Evolutionary conservation across 2,329 filamentous ascomycete species (phyloP).

Genomic region (Apiospora marii): DNA sequence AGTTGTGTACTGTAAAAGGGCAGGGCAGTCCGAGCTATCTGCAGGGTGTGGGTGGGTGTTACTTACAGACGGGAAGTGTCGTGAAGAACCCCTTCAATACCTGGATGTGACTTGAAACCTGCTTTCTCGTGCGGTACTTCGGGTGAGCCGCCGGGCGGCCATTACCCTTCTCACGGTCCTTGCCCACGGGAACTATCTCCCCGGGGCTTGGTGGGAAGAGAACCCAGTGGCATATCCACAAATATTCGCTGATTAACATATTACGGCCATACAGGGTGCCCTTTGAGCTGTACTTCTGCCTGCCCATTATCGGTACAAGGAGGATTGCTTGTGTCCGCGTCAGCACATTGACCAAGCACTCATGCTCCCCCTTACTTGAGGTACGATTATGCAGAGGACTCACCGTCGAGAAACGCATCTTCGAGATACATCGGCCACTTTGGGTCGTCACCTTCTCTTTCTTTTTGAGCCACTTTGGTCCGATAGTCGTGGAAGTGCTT

Average conservation of each 20-base stretch:
- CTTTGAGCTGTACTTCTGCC: slow-evolving; percentile 71
- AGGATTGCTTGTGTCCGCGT: slow-evolving; percentile 59
- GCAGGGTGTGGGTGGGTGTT: background rate
- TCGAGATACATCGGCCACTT: slow-evolving; percentile 71
- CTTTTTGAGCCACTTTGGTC: slow-evolving; percentile 69
- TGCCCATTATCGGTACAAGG: slow-evolving; percentile 71
- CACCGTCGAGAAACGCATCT: slow-evolving; percentile 73
- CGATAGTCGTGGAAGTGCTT: slow-evolving; percentile 72
- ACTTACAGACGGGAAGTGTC: slow-evolving; percentile 68
- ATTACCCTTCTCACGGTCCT: slow-evolving; percentile 47
- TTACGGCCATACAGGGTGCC: slow-evolving; percentile 72
- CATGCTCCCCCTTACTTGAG: background rate
- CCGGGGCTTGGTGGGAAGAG: slow-evolving; percentile 52
- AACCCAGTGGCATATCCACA: slow-evolving; percentile 62
- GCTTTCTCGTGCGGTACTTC: slow-evolving; percentile 58
- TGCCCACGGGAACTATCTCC: slow-evolving; percentile 51
- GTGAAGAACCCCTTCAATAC: slow-evolving; percentile 73
- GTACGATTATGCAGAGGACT: slow-evolving; percentile 36
- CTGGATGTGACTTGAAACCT: slow-evolving; percentile 76
- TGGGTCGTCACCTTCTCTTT: slow-evolving; percentile 64
- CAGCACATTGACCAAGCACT: slow-evolving; percentile 29
- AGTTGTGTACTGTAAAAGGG: background rate
- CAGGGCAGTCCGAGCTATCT: background rate
- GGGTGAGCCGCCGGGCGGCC: slow-evolving; percentile 36
- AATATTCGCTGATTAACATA: slow-evolving; percentile 74